These are phyloP conservation scores for Malus sieversii DNA, from an alignment of 306 rosid species.

Conservation along the genomic window DNA sequence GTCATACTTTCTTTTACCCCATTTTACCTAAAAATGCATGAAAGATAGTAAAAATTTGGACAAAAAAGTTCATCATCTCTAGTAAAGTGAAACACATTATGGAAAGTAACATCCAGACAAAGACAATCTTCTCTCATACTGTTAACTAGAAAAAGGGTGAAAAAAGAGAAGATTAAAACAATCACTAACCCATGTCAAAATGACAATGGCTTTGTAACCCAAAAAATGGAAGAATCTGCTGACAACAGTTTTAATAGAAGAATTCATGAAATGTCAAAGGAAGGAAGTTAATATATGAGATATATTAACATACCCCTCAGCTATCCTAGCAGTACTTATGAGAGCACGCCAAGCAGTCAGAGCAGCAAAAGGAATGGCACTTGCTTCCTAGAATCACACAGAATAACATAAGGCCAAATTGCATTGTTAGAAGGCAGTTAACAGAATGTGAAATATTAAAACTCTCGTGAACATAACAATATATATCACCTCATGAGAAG, in stretches of 20 bases:
- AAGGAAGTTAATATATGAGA: background rate
- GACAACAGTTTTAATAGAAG: background rate
- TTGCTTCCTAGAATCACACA: constrained; percentile 56
- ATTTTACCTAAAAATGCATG: background rate
- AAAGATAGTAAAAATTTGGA: background rate
- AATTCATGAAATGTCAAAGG: background rate
- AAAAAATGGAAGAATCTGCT: no score
- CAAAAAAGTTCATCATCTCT: background rate
- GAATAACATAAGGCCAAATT: background rate
- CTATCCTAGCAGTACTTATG: constrained; percentile 76
- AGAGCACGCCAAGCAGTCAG: constrained; percentile 98
- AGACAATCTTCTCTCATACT: background rate
- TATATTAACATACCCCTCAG: constrained; percentile 63
- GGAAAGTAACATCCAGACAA: background rate
- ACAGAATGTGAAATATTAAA: background rate
- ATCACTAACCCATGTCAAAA: background rate
- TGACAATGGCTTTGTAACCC: background rate
- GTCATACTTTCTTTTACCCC: background rate
- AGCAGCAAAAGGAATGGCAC: constrained; percentile 96
- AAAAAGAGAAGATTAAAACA: background rate
- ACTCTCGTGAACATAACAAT: background rate
- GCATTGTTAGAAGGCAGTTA: background rate
- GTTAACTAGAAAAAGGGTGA: background rate
- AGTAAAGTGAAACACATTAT: background rate
- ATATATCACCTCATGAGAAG: background rate